These are phyloP conservation scores for Backusella morwellensis DNA, from an alignment of 192 early-diverging fungal species.

Conservation along the genomic window DNA sequence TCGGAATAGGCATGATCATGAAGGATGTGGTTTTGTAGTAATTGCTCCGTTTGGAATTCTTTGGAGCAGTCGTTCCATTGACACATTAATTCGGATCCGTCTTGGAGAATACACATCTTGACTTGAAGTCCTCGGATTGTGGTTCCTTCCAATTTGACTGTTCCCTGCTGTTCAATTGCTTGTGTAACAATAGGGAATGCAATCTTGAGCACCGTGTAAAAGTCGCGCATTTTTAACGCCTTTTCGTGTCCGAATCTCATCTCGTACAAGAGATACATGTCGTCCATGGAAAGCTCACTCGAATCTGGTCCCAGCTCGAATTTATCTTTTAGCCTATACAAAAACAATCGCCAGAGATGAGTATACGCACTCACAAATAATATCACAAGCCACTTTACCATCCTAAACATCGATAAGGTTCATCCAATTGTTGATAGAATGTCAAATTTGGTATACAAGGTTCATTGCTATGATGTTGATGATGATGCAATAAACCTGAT, in stretches of 20 bases:
- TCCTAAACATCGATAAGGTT: conserved; percentile 55
- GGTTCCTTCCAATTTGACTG: conserved; percentile 19
- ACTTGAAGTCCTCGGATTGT: conserved; percentile 31
- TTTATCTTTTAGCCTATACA: conserved; percentile 47
- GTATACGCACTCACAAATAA: not conserved
- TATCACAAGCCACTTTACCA: conserved; percentile 35
- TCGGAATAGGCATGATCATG: conserved; percentile 39
- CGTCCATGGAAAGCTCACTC: conserved; percentile 36
- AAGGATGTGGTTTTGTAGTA: conserved; percentile 48
- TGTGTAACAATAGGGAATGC: conserved; percentile 28
- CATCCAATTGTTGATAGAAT: conserved; percentile 43
- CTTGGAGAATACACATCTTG: conserved; percentile 27
- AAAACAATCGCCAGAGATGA: not conserved
- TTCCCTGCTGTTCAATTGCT: not conserved
- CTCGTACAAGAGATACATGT: conserved; percentile 50
- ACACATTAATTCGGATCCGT: conserved; percentile 37
- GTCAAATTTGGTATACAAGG: conserved; percentile 29
- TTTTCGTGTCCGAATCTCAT: conserved; percentile 42
- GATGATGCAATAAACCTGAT: not conserved
- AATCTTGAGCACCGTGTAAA: conserved; percentile 34
- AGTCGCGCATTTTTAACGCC: conserved; percentile 29
- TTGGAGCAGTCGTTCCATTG: conserved; percentile 51
- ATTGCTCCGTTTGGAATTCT: conserved; percentile 35
- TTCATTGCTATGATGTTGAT: not conserved
- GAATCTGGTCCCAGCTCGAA: conserved; percentile 35